Evolutionary conservation across 2,329 filamentous ascomycete species (phyloP).

Genomic region (Botrytis paeoniae): DNA sequence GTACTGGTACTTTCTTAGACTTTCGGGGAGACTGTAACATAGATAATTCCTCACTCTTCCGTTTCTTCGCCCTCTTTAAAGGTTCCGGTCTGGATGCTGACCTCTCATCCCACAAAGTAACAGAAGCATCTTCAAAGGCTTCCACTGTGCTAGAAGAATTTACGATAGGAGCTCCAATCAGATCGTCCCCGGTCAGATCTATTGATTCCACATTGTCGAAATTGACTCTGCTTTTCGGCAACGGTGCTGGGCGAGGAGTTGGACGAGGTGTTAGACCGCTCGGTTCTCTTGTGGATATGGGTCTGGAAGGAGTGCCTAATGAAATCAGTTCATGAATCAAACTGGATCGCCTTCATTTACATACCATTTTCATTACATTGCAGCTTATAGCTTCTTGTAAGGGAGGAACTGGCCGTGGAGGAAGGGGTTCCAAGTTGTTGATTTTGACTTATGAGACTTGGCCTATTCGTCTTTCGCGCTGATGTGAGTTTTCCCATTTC

Average conservation of each 20-base stretch:
- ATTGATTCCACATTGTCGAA: slow-evolving; percentile 33
- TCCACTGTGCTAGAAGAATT: slow-evolving; percentile 32
- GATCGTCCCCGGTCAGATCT: slow-evolving; percentile 36
- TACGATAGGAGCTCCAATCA: slow-evolving; percentile 4
- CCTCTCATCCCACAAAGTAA: slow-evolving; percentile 32
- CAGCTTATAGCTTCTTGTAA: slow-evolving; percentile 28
- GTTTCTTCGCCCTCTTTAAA: slow-evolving; percentile 32
- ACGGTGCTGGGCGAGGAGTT: slow-evolving; percentile 37
- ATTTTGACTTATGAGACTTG: slow-evolving; percentile 33
- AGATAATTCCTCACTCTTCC: slow-evolving; percentile 37
- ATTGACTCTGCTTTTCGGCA: slow-evolving; percentile 29
- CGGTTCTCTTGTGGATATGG: slow-evolving; percentile 19
- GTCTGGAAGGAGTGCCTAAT: slow-evolving; percentile 30
- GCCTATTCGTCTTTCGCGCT: slow-evolving; percentile 29
- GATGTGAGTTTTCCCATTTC: slow-evolving; percentile 37
- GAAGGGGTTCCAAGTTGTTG: slow-evolving; percentile 37
- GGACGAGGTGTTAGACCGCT: slow-evolving; percentile 25
- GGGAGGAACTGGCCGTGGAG: slow-evolving; percentile 31
- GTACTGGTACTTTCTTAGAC: slow-evolving; percentile 16
- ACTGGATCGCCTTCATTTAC: slow-evolving; percentile 15
- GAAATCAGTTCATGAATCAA: background rate
- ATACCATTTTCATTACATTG: slow-evolving; percentile 29
- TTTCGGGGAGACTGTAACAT: slow-evolving; percentile 23
- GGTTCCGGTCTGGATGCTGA: slow-evolving; percentile 34
- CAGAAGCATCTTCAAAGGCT: slow-evolving; percentile 25